Conservation (phyloP, 2,329 filamentous ascomycete genomes). For the Paraconiothyrium brasiliense region DNA sequence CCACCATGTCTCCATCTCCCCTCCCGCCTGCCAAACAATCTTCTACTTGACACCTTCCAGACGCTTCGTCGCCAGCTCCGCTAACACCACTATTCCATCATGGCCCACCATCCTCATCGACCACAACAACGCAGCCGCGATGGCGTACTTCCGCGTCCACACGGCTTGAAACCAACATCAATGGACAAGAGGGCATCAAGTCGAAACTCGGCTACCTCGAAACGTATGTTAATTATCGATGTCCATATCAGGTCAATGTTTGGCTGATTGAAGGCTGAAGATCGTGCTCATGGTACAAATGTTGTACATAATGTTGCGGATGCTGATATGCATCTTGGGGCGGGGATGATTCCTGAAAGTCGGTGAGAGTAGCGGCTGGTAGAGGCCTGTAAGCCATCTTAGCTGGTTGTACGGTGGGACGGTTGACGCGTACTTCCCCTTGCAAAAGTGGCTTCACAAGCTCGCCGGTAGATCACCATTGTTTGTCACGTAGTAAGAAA, state of each 20-base stretch:
- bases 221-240: constrained; percentile 28
- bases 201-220: constrained; percentile 35
- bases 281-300: background rate
- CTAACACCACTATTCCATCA: constrained; percentile 13
- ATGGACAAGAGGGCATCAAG: constrained; percentile 30
- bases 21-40: too few species aligned
- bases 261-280: constrained; percentile 28
- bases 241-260: constrained; percentile 36
- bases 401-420: too few species aligned
- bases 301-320: too few species aligned
- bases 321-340: too few species aligned
- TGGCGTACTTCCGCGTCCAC: constrained; percentile 21
- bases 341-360: too few species aligned
- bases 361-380: too few species aligned
- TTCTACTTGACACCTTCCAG: too few species aligned
- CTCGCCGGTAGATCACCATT: background rate
- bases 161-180: background rate
- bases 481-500: background rate
- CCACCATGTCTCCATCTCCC: constrained; percentile 33
- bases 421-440: too few species aligned
- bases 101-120: constrained; percentile 9
- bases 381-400: too few species aligned
- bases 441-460: too few species aligned
- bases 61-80: constrained; percentile 28
- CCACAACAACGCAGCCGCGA: constrained; percentile 12